Evolutionary conservation across 768 basidiomycete genomes (phyloP), one percentile per base, ranked within the genome.

Genomic region (Cystobasidium tubakii): DNA sequence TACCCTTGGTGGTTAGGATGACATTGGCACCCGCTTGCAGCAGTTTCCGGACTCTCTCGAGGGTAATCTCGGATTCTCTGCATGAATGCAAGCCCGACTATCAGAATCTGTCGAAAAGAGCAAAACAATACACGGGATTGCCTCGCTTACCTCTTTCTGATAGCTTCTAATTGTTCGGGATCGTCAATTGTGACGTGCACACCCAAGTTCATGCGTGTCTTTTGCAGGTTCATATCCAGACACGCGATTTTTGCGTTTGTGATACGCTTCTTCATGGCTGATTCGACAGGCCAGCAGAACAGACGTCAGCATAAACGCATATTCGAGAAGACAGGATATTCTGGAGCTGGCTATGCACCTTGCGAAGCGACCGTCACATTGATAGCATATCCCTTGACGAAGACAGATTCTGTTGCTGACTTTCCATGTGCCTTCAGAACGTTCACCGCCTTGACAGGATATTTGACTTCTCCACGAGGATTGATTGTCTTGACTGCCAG

Each of bases 311-410:
- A n/a, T n/a, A n/a, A n/a, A n/a, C n/a, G n/a, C n/a, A n/a, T n/a
- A n/a, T n/a, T n/a, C n/a, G n/a, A n/a, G n/a, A n/a, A n/a, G n/a
- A n/a, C n/a, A n/a, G n/a, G n/a, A n/a, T n/a, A n/a, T n/a, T n/a
- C n/a, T n/a, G n/a, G n/a, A n/a, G n/a, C n/a, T 69, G 31, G 43
- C 62, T 66, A 57, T 85, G 66, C 78, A 94, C 96, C 96, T 86
- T 99, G 96, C 82, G 92, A 95, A 1, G 96, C 93, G 50, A 98
- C 93, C 15, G 95, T 97, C 83, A 96, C 98, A 81, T 98, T 99
- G 75, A 99, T 83, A 42, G 96, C 96, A 83, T 98, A 99, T 44
- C 96, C 96, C 79, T 90, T 90, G 62, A 99, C 90, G 80, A 90
- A 93, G 75, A 96, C 79, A 53, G 94, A 97, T 81, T 99, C 96